Evolutionary conservation across 371 early-diverging fungal genomes (phyloP), one percentile per base, ranked within the genome.

Genomic region (Syncephalis plumigaleata): DNA sequence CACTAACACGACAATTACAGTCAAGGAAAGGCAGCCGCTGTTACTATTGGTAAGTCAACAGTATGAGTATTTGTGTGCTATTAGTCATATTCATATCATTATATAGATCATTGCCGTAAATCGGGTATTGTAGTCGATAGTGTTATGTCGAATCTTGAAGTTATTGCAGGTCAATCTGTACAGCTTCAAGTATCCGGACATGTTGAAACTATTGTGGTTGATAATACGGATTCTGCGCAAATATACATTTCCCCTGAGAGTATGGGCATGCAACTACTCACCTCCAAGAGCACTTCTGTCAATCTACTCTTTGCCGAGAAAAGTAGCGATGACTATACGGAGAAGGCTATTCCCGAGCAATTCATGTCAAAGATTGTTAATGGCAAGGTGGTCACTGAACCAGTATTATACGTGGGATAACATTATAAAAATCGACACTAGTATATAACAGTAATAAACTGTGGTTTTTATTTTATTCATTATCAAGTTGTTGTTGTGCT

Each of bases 151-250:
- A 73, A 85, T n/a, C 71, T 90, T 17, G 94, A 93, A 58, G 51
- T 89, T 11, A 84, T 95, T 55, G 94, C 95, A 66, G 79, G 75
- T 60, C 81, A 83, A 58, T 87, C 89, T 11, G 65, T 85, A 37
- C 87, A 91, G 46, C 59, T 93, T 36, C 97, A 96, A 57, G 68
- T 91, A n/a, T 76, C 82, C 37, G 80, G 83, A 37, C 66, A 64
- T 0, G 82, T 78, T 3, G 93, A 95, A 0, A 87, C 88, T 2
- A 74, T 90, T 44, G 75, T 72, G 27, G 64, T 95, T 37, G 94
- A 95, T 63, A 95, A 94, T 64, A 81, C 87, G 17, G 95, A 96
- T 63, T 82, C 92, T 18, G 76, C 81, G 48, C 81, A 87, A 55
- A 66, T 95, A 20, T 96, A 79, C 57, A 56, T 96, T 24, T 80